phyloP scores from a whole-genome alignment of 176 grass and related monocot species.

The Dactylis glomerata region DNA sequence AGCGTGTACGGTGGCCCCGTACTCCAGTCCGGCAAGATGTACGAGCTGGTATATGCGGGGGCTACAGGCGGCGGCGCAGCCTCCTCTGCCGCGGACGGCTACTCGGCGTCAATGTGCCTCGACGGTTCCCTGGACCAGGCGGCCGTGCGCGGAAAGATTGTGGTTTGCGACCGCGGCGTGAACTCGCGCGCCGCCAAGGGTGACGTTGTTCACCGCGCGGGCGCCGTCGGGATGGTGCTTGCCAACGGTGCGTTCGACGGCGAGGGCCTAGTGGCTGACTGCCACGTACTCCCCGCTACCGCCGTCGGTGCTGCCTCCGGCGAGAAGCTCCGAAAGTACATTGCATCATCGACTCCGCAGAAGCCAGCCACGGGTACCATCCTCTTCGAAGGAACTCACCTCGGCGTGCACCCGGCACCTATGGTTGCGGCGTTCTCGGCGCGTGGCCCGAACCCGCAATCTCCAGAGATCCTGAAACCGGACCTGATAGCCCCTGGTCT shows the following conservation, averaged over 20 bases:
- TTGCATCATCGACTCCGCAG: conserved; percentile 43
- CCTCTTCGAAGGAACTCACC: conserved; percentile 76
- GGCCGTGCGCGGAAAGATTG: conserved; percentile 57
- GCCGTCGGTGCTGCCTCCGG: conserved; percentile 63
- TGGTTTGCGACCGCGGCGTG: conserved; percentile 90
- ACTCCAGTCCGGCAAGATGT: conserved; percentile 58
- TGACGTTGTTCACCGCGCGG: conserved; percentile 30
- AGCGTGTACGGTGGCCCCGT: conserved; percentile 77
- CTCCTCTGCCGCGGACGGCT: conserved; percentile 34
- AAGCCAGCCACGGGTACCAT: conserved; percentile 68
- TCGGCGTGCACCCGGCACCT: conserved; percentile 82
- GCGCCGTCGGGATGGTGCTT: no score
- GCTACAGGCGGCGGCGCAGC: conserved; percentile 28
- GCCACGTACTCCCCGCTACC: conserved; percentile 82
- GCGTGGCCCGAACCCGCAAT: conserved; percentile 79
- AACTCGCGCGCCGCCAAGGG: conserved; percentile 82
- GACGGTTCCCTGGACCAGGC: conserved; percentile 76
- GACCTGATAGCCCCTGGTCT: conserved; percentile 82
- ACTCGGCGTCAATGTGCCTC: conserved; percentile 81
- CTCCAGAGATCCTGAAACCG: conserved; percentile 86
- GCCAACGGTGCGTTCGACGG: conserved; percentile 35
- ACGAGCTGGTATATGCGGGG: conserved; percentile 65
- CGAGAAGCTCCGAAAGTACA: conserved; percentile 71
- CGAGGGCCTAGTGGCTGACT: conserved; percentile 86
- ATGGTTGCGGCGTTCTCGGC: conserved; percentile 88